Evolutionary conservation across 2,329 filamentous ascomycete genomes (phyloP).

Genomic region (Ceratocystis cubensis): DNA sequence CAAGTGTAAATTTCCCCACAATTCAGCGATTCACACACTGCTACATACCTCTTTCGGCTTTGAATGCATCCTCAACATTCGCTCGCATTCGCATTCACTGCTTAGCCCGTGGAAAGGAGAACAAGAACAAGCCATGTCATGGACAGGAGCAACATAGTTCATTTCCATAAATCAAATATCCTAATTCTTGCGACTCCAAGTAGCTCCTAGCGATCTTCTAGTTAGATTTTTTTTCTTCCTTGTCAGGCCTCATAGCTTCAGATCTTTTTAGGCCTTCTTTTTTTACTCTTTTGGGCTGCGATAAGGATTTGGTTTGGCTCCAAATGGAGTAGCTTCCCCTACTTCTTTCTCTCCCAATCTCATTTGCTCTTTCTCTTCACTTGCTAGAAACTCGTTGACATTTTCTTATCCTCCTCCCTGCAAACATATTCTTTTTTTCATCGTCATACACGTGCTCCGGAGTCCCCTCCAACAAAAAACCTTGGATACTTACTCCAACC

Average conservation of each 20-base stretch:
- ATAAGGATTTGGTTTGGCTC: constrained; percentile 12
- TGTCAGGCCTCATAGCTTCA: not conserved
- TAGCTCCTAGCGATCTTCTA: too few relatives aligned
- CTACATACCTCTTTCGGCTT: not conserved
- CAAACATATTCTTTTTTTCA: not conserved
- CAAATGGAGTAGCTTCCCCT: constrained; percentile 24
- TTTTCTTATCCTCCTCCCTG: not conserved
- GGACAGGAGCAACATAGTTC: not conserved
- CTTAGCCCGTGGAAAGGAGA: not conserved
- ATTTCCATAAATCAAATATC: not conserved
- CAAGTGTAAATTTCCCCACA: not conserved
- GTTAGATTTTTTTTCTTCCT: too few relatives aligned
- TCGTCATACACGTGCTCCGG: not conserved
- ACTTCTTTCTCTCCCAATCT: not conserved
- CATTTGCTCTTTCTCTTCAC: constrained; percentile 1
- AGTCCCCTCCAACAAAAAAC: not conserved
- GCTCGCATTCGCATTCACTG: not conserved
- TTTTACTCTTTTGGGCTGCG: not conserved
- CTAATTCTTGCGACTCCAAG: not conserved
- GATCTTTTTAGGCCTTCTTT: not conserved
- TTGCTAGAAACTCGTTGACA: not conserved
- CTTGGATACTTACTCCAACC: not conserved
- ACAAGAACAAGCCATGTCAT: not conserved
- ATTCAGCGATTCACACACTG: not conserved
- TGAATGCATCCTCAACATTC: not conserved